phyloP scores from a whole-genome alignment of 495 filamentous ascomycete species.

The Xylaria castorea region DNA sequence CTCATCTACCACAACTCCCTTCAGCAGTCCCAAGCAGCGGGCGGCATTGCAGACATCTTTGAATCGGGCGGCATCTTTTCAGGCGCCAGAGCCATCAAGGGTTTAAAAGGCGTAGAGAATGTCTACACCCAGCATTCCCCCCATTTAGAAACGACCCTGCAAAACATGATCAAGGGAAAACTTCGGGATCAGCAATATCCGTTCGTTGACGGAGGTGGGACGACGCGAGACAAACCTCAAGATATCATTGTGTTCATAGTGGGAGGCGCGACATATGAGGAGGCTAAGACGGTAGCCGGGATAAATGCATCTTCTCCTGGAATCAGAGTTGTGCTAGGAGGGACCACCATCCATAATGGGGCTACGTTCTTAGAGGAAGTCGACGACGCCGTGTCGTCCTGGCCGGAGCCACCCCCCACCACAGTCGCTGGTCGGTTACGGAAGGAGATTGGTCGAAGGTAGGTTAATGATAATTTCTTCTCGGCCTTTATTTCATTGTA shows the following conservation, averaged over 20 bases:
- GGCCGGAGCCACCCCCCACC: slow-evolving; percentile 75
- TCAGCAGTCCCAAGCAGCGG: slow-evolving; percentile 70
- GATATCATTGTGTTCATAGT: slow-evolving; percentile 95
- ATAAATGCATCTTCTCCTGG: slow-evolving; percentile 92
- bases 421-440: slow-evolving; percentile 76
- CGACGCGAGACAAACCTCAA: slow-evolving; percentile 91
- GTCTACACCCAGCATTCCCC: slow-evolving; percentile 98
- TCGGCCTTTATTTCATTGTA: not conserved
- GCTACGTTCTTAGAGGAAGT: slow-evolving; percentile 86
- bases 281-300: slow-evolving; percentile 91
- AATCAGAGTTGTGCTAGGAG: slow-evolving; percentile 84
- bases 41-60: slow-evolving; percentile 87
- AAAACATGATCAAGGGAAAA: slow-evolving; percentile 90
- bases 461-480: slow-evolving; percentile 25
- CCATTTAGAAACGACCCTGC: slow-evolving; percentile 81
- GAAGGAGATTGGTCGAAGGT: slow-evolving; percentile 64
- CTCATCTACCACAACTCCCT: slow-evolving; percentile 84
- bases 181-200: slow-evolving; percentile 86
- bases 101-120: slow-evolving; percentile 95
- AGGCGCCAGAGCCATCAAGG: slow-evolving; percentile 88
- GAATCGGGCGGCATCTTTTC: slow-evolving; percentile 92
- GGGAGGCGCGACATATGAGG: slow-evolving; percentile 93
- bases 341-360: slow-evolving; percentile 85
- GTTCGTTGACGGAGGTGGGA: slow-evolving; percentile 84
- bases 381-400: slow-evolving; percentile 76